Evolutionary conservation across 2,329 filamentous ascomycete species (phyloP), one percentile per base, ranked within the genome.

Genomic region (Calonectria pteridis): DNA sequence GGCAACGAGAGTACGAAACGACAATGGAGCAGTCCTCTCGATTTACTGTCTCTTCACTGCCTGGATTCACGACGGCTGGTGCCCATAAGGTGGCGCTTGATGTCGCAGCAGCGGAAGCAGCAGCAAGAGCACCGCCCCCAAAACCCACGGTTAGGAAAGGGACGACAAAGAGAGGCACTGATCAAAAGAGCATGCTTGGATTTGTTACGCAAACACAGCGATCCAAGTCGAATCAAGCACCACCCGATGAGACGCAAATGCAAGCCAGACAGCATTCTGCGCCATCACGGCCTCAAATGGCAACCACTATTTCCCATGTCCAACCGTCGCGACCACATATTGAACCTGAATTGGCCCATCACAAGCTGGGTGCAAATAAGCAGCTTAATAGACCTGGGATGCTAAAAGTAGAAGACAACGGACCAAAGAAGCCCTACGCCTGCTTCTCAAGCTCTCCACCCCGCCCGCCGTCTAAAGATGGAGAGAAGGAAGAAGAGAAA

Each of bases 31-130:
- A 88, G 68, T 84, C 88, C 0, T 84, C 88, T 0, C 87, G 84
- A 0, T 94, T 94, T 73, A 93, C 91, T 0, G 87, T 92, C 67
- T 86, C 89, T 6, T 85, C 87, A 33, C 83, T 90, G 11, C 85
- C 89, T 0, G 91, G 90, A 0, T 94, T 94, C 76, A 91, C 90
- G n/a, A 90, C 90, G 13, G 91, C 92, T 3, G 88, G 88, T 13
- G 85, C 88, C 26, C 91, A 93, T 76, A 88, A 88, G 67, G 83
- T 84, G 2, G 84, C 81, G 11, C 80, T 88, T 31, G 74, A 80
- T 26, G 80, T 77, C 3, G 77, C 76, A 16, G 76, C 71, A 18
- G 69, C 76, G 16, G 75, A 79, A 6, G 64, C 71, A 50, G 73
- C 75, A 43, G 69, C 77, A 13, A 80, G 77, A 43, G 33, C 62